Conservation (phyloP, 148 eudicot species). For the Dysphania ambrosioides region DNA sequence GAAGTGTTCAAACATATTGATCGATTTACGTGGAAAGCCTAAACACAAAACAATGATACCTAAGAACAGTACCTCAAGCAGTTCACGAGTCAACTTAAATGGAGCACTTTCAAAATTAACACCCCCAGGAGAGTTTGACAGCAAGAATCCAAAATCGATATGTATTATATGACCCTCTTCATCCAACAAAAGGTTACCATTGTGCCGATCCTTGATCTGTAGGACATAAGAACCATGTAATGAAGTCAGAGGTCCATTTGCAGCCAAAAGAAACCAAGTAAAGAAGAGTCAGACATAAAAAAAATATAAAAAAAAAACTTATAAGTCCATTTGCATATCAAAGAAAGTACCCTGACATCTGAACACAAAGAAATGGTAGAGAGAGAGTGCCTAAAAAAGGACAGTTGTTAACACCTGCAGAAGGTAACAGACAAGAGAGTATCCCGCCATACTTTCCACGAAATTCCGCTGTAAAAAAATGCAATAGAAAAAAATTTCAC, state of each 20-base stretch:
- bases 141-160: conserved; percentile 99
- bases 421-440: conserved; percentile 96
- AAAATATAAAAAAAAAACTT: no score
- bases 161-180: conserved; percentile 99
- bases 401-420: conserved; percentile 56
- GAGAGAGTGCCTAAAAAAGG: conserved; percentile 3
- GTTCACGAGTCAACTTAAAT: conserved; percentile 96
- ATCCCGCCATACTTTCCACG: conserved; percentile 99
- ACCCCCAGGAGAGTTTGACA: conserved; percentile 98
- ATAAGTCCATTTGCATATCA: no score
- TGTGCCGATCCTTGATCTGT: conserved; percentile 96
- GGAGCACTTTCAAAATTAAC: conserved; percentile 99
- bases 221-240: conserved; percentile 6
- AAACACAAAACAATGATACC: not conserved
- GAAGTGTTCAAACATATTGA: not conserved
- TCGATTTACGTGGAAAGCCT: not conserved
- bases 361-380: not conserved
- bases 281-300: not conserved
- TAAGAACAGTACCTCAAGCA: conserved; percentile 70
- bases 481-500: conserved; percentile 11
- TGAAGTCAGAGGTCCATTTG: not conserved
- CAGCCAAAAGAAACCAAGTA: not conserved
- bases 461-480: conserved; percentile 85
- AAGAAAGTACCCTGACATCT: not conserved
- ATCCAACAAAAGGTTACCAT: conserved; percentile 94